A percentile compares a stretch with the other conserved stretches of the same genome.
Conservation (phyloP, 1,139 yeast genomes). For the Zhuliangozyma parablackwelliae region DNA sequence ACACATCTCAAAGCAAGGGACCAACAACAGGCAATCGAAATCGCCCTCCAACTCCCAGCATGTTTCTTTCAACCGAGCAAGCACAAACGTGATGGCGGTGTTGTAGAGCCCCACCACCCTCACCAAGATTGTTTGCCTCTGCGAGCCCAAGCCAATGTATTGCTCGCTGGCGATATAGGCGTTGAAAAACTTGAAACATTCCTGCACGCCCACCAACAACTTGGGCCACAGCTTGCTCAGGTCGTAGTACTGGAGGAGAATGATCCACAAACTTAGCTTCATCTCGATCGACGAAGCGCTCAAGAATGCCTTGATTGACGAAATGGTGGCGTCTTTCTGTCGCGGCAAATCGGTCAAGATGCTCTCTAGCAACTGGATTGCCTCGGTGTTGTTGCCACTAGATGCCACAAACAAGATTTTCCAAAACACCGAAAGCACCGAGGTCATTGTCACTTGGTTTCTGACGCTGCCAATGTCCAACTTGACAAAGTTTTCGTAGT, state of each 20-base stretch:
- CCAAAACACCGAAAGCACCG: conserved; percentile 65
- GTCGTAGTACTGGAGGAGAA: conserved; percentile 60
- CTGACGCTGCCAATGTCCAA: conserved; percentile 49
- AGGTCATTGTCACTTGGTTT: conserved; percentile 61
- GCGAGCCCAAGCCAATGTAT: conserved; percentile 11
- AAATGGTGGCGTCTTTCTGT: conserved; percentile 17
- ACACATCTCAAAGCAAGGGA: conserved; percentile 31
- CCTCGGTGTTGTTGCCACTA: conserved; percentile 37
- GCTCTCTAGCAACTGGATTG: conserved; percentile 51
- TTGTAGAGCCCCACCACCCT: conserved; percentile 31
- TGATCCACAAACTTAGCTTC: conserved; percentile 71
- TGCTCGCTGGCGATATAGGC: neutral
- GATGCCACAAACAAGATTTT: conserved; percentile 42
- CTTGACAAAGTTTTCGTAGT: conserved; percentile 57
- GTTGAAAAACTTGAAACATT: conserved; percentile 33
- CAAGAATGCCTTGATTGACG: conserved; percentile 57
- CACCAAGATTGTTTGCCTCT: conserved; percentile 14
- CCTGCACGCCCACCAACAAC: conserved; percentile 53
- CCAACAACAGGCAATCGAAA: conserved; percentile 3
- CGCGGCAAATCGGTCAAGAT: conserved; percentile 27
- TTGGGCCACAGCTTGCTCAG: conserved; percentile 33
- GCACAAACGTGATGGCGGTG: conserved; percentile 17
- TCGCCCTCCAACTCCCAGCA: conserved; percentile 19
- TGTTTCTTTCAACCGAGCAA: conserved; percentile 8
- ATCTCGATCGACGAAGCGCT: conserved; percentile 61